A percentile compares a stretch with the other conserved stretches of the same genome.
Conservation (phyloP, 2,329 filamentous ascomycete genomes). For the Chaetomium sp. region DNA sequence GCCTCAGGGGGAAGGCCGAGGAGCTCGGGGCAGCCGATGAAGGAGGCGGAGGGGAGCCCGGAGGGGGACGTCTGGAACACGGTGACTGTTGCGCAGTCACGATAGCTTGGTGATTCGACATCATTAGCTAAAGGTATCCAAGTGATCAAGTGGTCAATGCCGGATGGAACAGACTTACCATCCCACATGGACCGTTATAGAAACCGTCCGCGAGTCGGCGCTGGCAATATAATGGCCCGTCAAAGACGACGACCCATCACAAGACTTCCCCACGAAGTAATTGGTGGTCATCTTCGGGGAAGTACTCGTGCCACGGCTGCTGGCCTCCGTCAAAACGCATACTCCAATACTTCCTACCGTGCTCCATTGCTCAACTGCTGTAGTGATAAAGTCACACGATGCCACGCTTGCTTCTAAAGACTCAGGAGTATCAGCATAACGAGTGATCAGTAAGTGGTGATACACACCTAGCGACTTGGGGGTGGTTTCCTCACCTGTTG, state of each 20-base stretch:
- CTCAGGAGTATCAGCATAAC: no score
- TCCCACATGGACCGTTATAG: background rate
- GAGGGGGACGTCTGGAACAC: background rate
- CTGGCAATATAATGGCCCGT: background rate
- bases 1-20: background rate
- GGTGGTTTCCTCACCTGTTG: no score
- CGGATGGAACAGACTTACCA: background rate
- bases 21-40: background rate
- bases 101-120: background rate
- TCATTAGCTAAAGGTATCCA: background rate
- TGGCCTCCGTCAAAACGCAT: background rate
- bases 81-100: background rate
- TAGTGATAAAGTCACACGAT: no score
- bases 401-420: no score
- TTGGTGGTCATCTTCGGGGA: background rate
- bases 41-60: background rate
- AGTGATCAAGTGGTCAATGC: background rate
- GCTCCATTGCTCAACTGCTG: background rate
- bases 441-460: no score
- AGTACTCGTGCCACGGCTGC: background rate
- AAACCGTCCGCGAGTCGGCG: background rate
- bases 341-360: background rate
- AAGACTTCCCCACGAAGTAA: background rate
- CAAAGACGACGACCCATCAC: background rate
- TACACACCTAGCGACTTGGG: no score